phyloP scores from a whole-genome alignment of 768 basidiomycete species.

The Pleurotus tuber-regium region DNA sequence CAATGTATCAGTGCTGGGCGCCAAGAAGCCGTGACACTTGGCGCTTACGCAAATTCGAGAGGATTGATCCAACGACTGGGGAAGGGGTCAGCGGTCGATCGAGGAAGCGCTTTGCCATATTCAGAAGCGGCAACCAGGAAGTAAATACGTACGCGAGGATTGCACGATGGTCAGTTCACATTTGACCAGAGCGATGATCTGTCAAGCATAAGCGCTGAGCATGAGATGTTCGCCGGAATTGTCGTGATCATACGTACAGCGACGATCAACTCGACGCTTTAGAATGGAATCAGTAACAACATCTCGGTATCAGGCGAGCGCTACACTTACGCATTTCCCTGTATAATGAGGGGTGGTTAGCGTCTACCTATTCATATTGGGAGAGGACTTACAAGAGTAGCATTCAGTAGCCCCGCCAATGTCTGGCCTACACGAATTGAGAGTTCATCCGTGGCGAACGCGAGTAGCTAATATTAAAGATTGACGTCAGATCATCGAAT shows the following conservation, averaged over 20 bases:
- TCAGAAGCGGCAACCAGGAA: background rate
- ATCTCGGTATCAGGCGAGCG: slow-evolving; percentile 29
- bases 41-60: slow-evolving; percentile 75
- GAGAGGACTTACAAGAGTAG: slow-evolving; percentile 59
- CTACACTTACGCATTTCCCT: slow-evolving; percentile 51
- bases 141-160: slow-evolving; percentile 61
- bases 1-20: slow-evolving; percentile 9
- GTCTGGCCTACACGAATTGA: slow-evolving; percentile 83
- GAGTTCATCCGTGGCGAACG: slow-evolving; percentile 84
- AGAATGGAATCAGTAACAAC: slow-evolving; percentile 10
- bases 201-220: slow-evolving; percentile 4
- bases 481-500: background rate
- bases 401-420: slow-evolving; percentile 80
- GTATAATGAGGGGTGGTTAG: slow-evolving; percentile 3
- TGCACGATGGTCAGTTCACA: slow-evolving; percentile 75
- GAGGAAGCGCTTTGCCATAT: background rate
- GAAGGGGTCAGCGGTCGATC: background rate
- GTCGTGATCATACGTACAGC: slow-evolving; percentile 65
- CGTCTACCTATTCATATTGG: background rate
- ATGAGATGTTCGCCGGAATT: background rate
- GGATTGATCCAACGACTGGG: slow-evolving; percentile 81
- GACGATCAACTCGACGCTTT: slow-evolving; percentile 70
- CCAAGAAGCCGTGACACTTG: slow-evolving; percentile 11
- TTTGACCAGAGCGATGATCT: slow-evolving; percentile 50
- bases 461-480: slow-evolving; percentile 50